Evolutionary conservation across 164 flowering plant species (phyloP), one percentile per base, ranked within the genome.

Genomic region (Brasenia schreberi): DNA sequence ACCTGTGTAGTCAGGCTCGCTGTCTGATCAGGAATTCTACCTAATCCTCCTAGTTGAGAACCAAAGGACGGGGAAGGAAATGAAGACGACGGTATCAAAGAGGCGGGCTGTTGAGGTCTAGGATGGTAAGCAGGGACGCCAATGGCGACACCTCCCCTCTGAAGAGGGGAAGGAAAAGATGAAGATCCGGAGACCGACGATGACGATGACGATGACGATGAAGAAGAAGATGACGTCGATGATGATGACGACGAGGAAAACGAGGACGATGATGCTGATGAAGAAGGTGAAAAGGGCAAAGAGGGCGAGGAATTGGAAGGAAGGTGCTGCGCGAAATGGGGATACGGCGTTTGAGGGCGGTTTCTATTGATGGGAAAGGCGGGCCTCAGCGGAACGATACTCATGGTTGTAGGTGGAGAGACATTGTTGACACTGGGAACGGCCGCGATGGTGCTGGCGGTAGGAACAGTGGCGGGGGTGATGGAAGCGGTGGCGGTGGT

Each of bases 311-410:
- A 45, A 7, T 7, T 7, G 12, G 53, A 45, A 19, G 65, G 73
- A 45, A 70, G 69, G 33, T 74, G 73, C 43, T 77, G 73, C 7
- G 76, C 64, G 65, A 70, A 77, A 43, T 74, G 76, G 16, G 66
- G 65, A 44, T 42, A 69, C 67, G 74, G 6, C 5, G 64, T 18
- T 9, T 56, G 80, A 39, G 74, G 82, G 75, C 78, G 76, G 18
- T 81, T 66, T 39, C 83, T 66, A 52, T 69, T 66, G 45, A 76
- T 53, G 33, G 77, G 76, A 12, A 45, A 45, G 12, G 53, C 7
- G 5, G 53, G 53, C 12, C 53, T 45, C 5, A 45, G 5, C 12
- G 53, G 17, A 81, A 78, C 11, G 18, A 63, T 62, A 70, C 7
- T 10, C 65, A 74, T 11, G 65, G 64, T 11, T 42, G 66, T 9